phyloP scores from a whole-genome alignment of 2,329 filamentous ascomycete species.

The Karstenula rhodostoma region DNA sequence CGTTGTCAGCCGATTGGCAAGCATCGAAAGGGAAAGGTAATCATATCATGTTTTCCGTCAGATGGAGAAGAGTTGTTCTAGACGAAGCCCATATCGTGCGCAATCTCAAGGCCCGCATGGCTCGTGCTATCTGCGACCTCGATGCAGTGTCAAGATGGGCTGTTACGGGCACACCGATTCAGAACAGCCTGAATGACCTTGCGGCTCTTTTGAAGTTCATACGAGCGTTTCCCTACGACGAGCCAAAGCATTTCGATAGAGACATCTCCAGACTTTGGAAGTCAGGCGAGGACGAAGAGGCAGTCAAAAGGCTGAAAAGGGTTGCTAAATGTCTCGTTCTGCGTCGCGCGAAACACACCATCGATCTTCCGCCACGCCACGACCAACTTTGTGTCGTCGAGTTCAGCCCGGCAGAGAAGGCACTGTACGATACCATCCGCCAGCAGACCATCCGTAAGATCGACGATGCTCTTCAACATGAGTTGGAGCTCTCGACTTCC shows the following conservation, averaged over 20 bases:
- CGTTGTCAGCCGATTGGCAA: slow-evolving; percentile 23
- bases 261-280: slow-evolving; percentile 54
- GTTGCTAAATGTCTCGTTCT: slow-evolving; percentile 52
- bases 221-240: slow-evolving; percentile 52
- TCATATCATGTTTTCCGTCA: slow-evolving; percentile 29
- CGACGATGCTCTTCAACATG: slow-evolving; percentile 43
- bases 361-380: slow-evolving; percentile 49
- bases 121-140: slow-evolving; percentile 31
- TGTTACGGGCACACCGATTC: slow-evolving; percentile 60
- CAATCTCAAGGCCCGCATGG: slow-evolving; percentile 45
- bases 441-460: slow-evolving; percentile 20
- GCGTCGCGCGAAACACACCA: slow-evolving; percentile 49
- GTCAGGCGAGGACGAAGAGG: slow-evolving; percentile 45
- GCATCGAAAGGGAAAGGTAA: not conserved
- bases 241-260: slow-evolving; percentile 49
- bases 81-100: slow-evolving; percentile 60
- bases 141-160: slow-evolving; percentile 53
- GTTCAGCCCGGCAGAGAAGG: slow-evolving; percentile 48
- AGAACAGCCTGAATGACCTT: slow-evolving; percentile 57
- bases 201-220: slow-evolving; percentile 56
- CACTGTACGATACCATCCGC: slow-evolving; percentile 44
- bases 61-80: slow-evolving; percentile 49
- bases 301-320: slow-evolving; percentile 51
- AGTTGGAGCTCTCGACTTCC: slow-evolving; percentile 16
- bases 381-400: slow-evolving; percentile 49